phyloP scores from a whole-genome alignment of 1,284 basidiomycete species.

The Pseudozyma tsukubaensis region DNA sequence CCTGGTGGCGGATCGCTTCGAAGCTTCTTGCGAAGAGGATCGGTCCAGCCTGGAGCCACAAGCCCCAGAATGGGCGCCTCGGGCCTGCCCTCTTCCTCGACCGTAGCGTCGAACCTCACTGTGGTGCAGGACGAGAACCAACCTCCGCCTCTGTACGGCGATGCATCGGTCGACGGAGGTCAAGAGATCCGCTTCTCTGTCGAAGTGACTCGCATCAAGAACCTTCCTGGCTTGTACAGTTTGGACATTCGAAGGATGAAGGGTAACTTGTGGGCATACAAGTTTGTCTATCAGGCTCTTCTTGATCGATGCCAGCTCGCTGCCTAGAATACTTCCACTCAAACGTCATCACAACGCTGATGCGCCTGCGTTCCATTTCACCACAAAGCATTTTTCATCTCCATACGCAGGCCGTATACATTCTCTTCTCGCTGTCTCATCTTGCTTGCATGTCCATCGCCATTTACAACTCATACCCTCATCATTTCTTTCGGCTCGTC shows the following conservation, averaged over 20 bases:
- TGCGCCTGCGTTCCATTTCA: too few species aligned
- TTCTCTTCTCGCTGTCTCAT: too few species aligned
- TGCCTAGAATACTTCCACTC: conserved; percentile 1
- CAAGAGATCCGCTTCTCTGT: conserved; percentile 67
- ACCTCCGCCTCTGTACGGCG: conserved; percentile 63
- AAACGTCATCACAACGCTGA: too few species aligned
- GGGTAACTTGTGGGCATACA: conserved; percentile 66
- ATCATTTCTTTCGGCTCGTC: background rate
- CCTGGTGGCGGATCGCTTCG: conserved; percentile 45
- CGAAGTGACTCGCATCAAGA: conserved; percentile 65
- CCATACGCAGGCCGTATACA: too few species aligned
- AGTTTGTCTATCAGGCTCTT: conserved; percentile 66
- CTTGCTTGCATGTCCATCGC: too few species aligned
- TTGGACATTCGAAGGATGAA: conserved; percentile 66
- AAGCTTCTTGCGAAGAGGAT: conserved; percentile 57
- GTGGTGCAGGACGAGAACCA: conserved; percentile 38
- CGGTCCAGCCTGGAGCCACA: conserved; percentile 30
- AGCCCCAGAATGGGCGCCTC: conserved; percentile 19
- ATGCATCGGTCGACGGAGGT: conserved; percentile 60
- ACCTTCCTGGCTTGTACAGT: conserved; percentile 65
- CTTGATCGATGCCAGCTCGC: conserved; percentile 53
- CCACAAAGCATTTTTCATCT: too few species aligned
- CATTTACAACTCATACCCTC: too few species aligned
- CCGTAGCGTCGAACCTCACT: conserved; percentile 17
- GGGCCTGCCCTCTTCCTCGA: conserved; percentile 17